Conservation (phyloP, 1,284 basidiomycete species). For the Garcileccinum viscosum region DNA sequence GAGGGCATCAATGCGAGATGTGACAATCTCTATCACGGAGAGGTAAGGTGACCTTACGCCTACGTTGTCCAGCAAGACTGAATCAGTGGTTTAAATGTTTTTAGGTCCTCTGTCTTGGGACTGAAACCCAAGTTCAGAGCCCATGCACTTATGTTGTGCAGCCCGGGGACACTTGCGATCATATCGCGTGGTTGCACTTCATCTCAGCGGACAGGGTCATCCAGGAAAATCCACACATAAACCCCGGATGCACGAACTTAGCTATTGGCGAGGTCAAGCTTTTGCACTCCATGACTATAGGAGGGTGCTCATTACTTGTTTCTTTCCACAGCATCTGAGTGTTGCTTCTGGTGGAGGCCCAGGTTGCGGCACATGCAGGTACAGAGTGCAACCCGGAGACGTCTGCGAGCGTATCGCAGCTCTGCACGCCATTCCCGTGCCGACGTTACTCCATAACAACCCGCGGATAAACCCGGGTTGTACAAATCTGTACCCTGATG, state of each 20-base stretch:
- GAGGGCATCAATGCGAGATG: not conserved
- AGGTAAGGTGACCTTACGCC: not conserved
- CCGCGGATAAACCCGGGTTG: not conserved
- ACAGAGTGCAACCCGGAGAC: no score
- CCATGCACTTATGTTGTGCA: not conserved
- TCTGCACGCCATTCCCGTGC: no score
- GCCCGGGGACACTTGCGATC: not conserved
- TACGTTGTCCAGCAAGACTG: not conserved
- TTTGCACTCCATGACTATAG: not conserved
- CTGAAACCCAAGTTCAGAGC: not conserved
- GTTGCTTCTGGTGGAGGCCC: no score
- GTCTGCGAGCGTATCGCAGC: no score
- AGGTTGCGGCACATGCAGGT: no score
- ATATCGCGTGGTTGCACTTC: not conserved
- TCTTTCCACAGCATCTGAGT: no score
- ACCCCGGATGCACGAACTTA: not conserved
- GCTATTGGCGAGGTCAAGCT: not conserved
- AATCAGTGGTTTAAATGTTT: not conserved
- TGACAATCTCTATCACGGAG: not conserved
- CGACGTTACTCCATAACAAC: not conserved
- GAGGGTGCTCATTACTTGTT: not conserved
- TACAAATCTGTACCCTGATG: not conserved
- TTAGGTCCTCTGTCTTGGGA: not conserved
- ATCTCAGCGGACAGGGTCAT: no score
- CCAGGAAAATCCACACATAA: not conserved